Evolutionary conservation across 192 early-diverging fungal species (phyloP), one percentile per base, ranked within the genome.

Genomic region (Gonapodya prolifera): DNA sequence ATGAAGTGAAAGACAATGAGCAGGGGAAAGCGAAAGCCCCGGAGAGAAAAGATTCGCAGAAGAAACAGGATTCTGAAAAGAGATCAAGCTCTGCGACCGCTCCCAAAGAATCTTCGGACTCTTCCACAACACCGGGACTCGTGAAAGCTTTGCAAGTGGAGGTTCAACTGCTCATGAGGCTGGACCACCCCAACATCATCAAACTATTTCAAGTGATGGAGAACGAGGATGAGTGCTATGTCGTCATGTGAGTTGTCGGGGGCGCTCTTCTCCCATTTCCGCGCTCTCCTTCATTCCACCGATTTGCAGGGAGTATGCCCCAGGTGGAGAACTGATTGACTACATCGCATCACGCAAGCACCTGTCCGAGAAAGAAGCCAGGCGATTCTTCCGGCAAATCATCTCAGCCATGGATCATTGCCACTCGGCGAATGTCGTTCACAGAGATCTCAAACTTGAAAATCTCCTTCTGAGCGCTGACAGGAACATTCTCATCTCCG

Each of bases 111-210:
- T 74, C 78, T 82, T 30, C 45, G 32, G n/a, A n/a, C n/a, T n/a
- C n/a, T n/a, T n/a, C n/a, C n/a, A n/a, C n/a, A n/a, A 1, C 36
- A 33, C 78, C 80, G 29, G 34, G 33, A 30, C 0, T 81, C 45
- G 45, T 81, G 45, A 18, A 33, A 32, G 33, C 36, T 35, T 78
- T 89, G 78, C 85, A 89, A 77, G 70, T 81, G 32, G 89, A 90
- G 75, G 87, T 89, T 0, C 85, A 89, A 75, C 79, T 90, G 70
- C 79, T 90, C 75, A 87, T 90, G 86, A 75, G 88, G 30, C 80
- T 90, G 34, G 82, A 88, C 73, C 89, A 90, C 83, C 89, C 89
- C 0, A 88, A 90, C 79, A 80, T 90, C 33, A 89, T 90, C 45
- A 84, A 80, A 29, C 79, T 88, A 17, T 89, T 87, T 77, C 86